Evolutionary conservation across 108 stramenopile species (phyloP).

Genomic region (Fragilaria crotonensis): DNA sequence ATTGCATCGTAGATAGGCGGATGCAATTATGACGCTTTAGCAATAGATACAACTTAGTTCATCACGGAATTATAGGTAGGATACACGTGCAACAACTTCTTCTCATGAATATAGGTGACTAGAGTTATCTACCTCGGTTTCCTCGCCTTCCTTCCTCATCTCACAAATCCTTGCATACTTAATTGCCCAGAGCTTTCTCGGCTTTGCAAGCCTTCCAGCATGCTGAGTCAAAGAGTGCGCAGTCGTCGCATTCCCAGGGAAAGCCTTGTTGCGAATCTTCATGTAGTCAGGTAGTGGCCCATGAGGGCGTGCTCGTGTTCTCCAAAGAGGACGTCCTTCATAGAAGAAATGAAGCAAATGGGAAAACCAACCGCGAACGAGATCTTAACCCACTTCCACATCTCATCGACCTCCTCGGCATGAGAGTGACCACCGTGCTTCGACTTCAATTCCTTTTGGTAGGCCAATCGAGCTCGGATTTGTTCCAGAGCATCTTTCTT

Average conservation of each 20-base stretch:
- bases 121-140: too few relatives aligned
- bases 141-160: too few relatives aligned
- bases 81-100: too few relatives aligned
- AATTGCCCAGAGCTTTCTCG: slow-evolving; percentile 41
- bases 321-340: slow-evolving; percentile 62
- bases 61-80: too few relatives aligned
- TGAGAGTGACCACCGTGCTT: slow-evolving; percentile 38
- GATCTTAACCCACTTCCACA: slow-evolving; percentile 85
- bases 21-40: too few relatives aligned
- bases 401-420: slow-evolving; percentile 64
- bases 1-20: too few relatives aligned
- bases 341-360: slow-evolving; percentile 38
- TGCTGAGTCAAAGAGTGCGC: slow-evolving; percentile 75
- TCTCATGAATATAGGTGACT: too few relatives aligned
- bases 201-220: slow-evolving; percentile 96
- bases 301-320: slow-evolving; percentile 55
- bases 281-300: slow-evolving; percentile 82
- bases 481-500: slow-evolving; percentile 67
- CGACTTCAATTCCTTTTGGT: slow-evolving; percentile 68
- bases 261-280: slow-evolving; percentile 87
- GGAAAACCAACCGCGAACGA: slow-evolving; percentile 61
- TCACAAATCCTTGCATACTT: too few relatives aligned
- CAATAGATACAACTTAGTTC: too few relatives aligned
- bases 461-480: slow-evolving; percentile 66
- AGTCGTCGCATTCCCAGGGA: slow-evolving; percentile 94